Percentiles rank a stretch among this genome's conserved stretches.
Conservation (phyloP, 208 protist species). For the Crithidia bombi region DNA sequence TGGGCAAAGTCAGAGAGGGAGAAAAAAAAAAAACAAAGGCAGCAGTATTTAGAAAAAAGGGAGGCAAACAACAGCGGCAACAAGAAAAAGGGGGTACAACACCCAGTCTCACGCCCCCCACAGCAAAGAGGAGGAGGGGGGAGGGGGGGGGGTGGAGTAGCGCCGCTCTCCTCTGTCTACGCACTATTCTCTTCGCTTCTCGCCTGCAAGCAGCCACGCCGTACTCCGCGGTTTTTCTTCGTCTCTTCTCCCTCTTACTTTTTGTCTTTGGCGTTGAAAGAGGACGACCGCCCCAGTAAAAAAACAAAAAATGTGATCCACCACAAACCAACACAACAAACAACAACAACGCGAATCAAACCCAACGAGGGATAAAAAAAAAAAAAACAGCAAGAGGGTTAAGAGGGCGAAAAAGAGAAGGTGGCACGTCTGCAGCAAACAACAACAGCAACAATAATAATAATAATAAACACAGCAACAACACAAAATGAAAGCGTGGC, state of each 20-base stretch:
- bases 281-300: too few species aligned
- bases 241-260: too few species aligned
- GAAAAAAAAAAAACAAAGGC: conserved; percentile 2
- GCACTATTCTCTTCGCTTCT: too few species aligned
- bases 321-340: not conserved
- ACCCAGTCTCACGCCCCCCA: too few species aligned
- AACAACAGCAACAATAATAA: conserved; percentile 12
- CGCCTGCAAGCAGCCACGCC: too few species aligned
- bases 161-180: too few species aligned
- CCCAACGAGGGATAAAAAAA: conserved; percentile 3
- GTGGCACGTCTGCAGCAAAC: not conserved
- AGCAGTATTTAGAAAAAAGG: not conserved
- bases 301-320: conserved; percentile 6
- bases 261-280: too few species aligned
- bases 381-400: conserved; percentile 1
- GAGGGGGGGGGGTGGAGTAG: too few species aligned
- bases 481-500: not conserved
- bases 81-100: too few species aligned
- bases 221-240: too few species aligned
- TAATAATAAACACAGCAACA: too few species aligned
- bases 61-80: not conserved
- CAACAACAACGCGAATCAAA: not conserved
- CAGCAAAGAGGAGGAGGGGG: too few species aligned
- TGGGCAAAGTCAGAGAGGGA: conserved; percentile 7
- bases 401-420: not conserved